Conservation (phyloP, 805 yeast genomes). For the Cephaloascus albidus region DNA sequence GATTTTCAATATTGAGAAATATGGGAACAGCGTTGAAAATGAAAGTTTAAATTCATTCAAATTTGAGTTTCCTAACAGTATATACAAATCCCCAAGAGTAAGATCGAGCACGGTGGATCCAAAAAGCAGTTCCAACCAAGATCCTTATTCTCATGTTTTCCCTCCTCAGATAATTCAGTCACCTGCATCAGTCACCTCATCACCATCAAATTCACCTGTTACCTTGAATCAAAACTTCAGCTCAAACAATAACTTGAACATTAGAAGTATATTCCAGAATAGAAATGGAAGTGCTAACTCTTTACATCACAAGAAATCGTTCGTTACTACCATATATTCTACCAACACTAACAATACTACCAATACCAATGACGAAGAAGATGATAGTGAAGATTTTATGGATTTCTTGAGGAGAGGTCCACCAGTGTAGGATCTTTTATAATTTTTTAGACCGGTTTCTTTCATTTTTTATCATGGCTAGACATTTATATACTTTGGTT, state of each 20-base stretch:
- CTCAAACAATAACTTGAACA: not conserved
- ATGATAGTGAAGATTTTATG: conserved; percentile 33
- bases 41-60: not conserved
- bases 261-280: not conserved
- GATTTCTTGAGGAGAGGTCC: conserved; percentile 38
- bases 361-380: conserved; percentile 10
- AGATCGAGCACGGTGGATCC: not conserved
- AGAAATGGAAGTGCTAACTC: not conserved
- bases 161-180: not conserved
- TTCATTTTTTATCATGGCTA: too few species aligned
- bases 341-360: conserved; percentile 1
- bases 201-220: not conserved
- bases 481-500: too few species aligned
- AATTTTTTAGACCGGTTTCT: too few species aligned
- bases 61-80: not conserved
- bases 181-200: not conserved
- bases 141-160: not conserved
- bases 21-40: not conserved
- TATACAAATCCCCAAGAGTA: not conserved
- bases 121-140: not conserved
- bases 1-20: not conserved
- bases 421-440: too few species aligned
- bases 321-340: not conserved
- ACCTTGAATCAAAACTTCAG: not conserved
- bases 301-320: not conserved